phyloP scores from a whole-genome alignment of 441 rosid genomes.

The Mallotus japonicus region DNA sequence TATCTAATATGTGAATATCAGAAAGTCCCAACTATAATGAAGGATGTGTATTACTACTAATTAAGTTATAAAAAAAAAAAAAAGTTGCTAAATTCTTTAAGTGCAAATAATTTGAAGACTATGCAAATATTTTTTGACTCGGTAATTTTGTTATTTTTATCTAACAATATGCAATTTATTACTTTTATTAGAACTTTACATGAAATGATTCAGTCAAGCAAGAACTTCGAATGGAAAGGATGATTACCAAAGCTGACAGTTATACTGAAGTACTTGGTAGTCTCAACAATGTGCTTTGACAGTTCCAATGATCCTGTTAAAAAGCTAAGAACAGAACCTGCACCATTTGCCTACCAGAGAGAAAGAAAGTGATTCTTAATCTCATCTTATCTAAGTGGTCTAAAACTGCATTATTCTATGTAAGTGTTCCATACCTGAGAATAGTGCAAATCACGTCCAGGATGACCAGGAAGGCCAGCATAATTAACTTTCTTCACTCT shows the following conservation, averaged over 20 bases:
- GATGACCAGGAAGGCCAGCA: conserved; percentile 85
- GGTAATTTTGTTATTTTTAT: neutral
- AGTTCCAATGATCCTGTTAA: conserved; percentile 76
- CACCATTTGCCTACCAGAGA: conserved; percentile 76
- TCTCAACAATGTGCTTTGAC: conserved; percentile 82
- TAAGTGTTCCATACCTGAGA: conserved; percentile 54
- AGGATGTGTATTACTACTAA: too few relatives aligned
- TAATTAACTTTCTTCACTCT: conserved; percentile 77
- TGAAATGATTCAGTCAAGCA: neutral
- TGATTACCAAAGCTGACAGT: conserved; percentile 91
- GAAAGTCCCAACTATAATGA: too few relatives aligned
- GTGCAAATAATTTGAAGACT: too few relatives aligned
- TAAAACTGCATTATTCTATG: neutral
- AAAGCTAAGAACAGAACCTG: conserved; percentile 91
- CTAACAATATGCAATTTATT: neutral
- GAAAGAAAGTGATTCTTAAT: neutral
- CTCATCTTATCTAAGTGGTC: conserved; percentile 2
- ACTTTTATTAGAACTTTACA: neutral
- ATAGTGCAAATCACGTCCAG: conserved; percentile 76
- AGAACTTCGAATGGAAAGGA: conserved; percentile 9
- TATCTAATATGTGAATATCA: too few relatives aligned
- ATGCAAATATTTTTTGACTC: too few relatives aligned
- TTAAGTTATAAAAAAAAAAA: too few relatives aligned
- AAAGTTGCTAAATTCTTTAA: too few relatives aligned
- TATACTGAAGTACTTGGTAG: conserved; percentile 84